Evolutionary conservation across 2,329 filamentous ascomycete species (phyloP).

Genomic region (Capronia americana): DNA sequence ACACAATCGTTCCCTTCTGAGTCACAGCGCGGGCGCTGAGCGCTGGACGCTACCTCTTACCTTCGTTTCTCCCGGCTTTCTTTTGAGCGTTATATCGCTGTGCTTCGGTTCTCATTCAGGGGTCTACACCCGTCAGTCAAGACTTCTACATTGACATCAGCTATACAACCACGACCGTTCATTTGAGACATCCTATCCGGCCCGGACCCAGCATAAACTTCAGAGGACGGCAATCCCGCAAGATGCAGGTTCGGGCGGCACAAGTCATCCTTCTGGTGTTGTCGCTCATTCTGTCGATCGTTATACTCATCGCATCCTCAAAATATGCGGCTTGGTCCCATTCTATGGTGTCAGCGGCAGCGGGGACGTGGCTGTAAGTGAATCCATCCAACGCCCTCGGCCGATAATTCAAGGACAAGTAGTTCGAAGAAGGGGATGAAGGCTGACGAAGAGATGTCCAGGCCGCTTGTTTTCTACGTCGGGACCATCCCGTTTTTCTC

Average conservation of each 20-base stretch:
- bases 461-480: slow-evolving; percentile 35
- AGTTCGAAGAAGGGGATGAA: not conserved
- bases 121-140: not conserved
- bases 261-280: slow-evolving; percentile 34
- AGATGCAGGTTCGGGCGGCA: slow-evolving; percentile 30
- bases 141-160: not conserved
- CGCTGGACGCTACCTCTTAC: slow-evolving; percentile 30
- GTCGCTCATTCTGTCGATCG: slow-evolving; percentile 29
- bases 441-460: not conserved
- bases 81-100: not conserved
- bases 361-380: slow-evolving; percentile 35
- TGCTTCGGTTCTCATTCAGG: not conserved
- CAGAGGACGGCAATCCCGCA: not conserved
- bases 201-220: not conserved
- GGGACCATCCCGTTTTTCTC: slow-evolving; percentile 32
- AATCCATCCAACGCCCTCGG: not conserved
- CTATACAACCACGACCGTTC: not conserved
- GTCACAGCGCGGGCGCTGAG: slow-evolving; percentile 34
- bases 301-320: slow-evolving; percentile 35
- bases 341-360: slow-evolving; percentile 26
- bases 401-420: not conserved
- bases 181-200: not conserved
- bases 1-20: slow-evolving; percentile 8
- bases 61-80: slow-evolving; percentile 11
- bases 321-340: slow-evolving; percentile 37